Conservation (phyloP, 1,139 yeast genomes). For the Yamadazyma membranifaciens region DNA sequence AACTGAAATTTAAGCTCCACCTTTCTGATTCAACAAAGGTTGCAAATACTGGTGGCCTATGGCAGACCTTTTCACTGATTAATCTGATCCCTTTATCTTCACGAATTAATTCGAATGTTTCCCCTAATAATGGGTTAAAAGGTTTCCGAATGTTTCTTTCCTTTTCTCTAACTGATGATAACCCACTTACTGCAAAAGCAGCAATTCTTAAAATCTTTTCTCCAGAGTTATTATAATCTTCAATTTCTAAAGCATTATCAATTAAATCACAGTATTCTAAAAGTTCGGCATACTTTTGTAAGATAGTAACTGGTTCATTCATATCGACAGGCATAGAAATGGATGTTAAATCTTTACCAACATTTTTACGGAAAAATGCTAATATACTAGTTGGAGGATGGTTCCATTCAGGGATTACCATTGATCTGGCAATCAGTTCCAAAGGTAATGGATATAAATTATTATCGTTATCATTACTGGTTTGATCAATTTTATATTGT, state of each 20-base stretch:
- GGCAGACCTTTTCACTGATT: conserved; percentile 76
- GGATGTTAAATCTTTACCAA: conserved; percentile 84
- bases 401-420: conserved; percentile 57
- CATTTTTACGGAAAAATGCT: conserved; percentile 79
- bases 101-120: conserved; percentile 79
- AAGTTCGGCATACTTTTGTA: conserved; percentile 77
- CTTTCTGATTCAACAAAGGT: conserved; percentile 65
- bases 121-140: conserved; percentile 87
- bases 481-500: neutral
- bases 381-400: conserved; percentile 80
- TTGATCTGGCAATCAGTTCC: conserved; percentile 50
- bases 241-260: conserved; percentile 53
- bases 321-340: conserved; percentile 93
- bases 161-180: conserved; percentile 70
- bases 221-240: conserved; percentile 41
- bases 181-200: conserved; percentile 74
- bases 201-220: conserved; percentile 71
- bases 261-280: conserved; percentile 74
- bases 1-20: conserved; percentile 77
- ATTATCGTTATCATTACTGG: conserved; percentile 22
- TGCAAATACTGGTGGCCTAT: conserved; percentile 82
- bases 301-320: conserved; percentile 83
- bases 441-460: conserved; percentile 67
- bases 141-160: conserved; percentile 83
- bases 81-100: conserved; percentile 72